Evolutionary conservation across 345 rosid species (phyloP).

Genomic region (Eutrema heterophyllum): DNA sequence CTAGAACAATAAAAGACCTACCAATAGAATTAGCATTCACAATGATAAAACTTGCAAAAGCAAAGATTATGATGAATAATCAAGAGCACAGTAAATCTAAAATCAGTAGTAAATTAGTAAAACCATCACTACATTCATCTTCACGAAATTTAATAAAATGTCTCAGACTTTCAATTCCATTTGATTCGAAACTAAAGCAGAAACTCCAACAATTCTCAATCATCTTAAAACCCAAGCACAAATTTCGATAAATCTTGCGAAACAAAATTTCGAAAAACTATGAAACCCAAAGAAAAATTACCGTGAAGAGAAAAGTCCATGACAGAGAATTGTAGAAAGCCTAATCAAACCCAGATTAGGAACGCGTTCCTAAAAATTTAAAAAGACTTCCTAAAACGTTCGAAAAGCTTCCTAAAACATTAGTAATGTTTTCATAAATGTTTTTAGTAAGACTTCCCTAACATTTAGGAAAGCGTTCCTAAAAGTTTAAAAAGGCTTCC

Average conservation of each 20-base stretch:
- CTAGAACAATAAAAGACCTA: not conserved
- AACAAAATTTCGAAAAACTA: not conserved
- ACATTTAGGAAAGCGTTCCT: not conserved
- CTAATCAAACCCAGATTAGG: too few relatives aligned
- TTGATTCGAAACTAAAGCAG: not conserved
- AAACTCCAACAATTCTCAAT: not conserved
- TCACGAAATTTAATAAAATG: too few relatives aligned
- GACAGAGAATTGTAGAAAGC: not conserved
- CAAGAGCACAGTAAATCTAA: not conserved
- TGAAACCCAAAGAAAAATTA: not conserved
- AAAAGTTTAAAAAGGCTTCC: too few relatives aligned
- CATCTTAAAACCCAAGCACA: not conserved
- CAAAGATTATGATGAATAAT: not conserved
- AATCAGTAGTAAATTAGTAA: not conserved
- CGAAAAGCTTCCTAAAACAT: too few relatives aligned
- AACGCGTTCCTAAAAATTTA: too few relatives aligned
- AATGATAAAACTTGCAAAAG: too few relatives aligned
- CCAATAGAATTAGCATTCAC: not conserved
- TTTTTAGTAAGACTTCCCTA: too few relatives aligned
- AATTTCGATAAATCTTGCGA: not conserved
- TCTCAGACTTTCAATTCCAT: not conserved
- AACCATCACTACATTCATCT: not conserved
- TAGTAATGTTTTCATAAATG: too few relatives aligned
- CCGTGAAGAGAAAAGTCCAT: conserved; percentile 2
- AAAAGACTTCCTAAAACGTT: too few relatives aligned